phyloP scores from a whole-genome alignment of 139 green algal genomes.

The Nannochloris sp. region DNA sequence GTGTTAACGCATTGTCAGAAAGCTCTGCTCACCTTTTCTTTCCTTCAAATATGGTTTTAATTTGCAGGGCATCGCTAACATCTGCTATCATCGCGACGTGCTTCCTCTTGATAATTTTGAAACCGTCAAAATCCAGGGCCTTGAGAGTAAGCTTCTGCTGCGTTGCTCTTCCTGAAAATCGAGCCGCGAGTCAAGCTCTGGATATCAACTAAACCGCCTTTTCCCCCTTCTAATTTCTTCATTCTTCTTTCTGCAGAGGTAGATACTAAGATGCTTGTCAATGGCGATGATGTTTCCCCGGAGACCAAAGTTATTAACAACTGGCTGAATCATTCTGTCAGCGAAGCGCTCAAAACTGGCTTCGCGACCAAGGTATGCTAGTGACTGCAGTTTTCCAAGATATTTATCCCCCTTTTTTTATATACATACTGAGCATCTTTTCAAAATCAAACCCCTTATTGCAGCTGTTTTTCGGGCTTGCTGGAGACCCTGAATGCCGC shows the following conservation, averaged over 20 bases:
- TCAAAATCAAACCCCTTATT: not conserved
- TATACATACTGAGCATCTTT: not conserved
- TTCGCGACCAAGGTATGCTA: not conserved
- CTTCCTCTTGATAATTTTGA: constrained; percentile 57
- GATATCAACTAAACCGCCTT: too few relatives aligned
- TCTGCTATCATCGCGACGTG: constrained; percentile 56
- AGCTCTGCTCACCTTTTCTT: too few relatives aligned
- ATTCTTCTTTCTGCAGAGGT: not conserved
- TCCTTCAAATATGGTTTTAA: too few relatives aligned
- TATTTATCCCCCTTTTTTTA: not conserved
- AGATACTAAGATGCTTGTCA: not conserved
- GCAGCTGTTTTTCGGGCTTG: constrained; percentile 55
- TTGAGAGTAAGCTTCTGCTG: constrained; percentile 41
- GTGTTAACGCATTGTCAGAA: too few relatives aligned
- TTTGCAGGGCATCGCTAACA: constrained; percentile 18
- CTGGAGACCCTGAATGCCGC: constrained; percentile 43
- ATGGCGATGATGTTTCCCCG: not conserved
- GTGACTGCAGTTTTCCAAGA: not conserved
- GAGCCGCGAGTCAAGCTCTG: not conserved
- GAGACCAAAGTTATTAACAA: not conserved
- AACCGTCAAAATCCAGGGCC: constrained; percentile 42
- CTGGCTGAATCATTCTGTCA: not conserved
- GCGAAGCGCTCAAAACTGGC: not conserved
- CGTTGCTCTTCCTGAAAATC: not conserved
- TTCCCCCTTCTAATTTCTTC: too few relatives aligned